Evolutionary conservation across 164 flowering plant genomes (phyloP).

Genomic region (Vitis rotundifolia): DNA sequence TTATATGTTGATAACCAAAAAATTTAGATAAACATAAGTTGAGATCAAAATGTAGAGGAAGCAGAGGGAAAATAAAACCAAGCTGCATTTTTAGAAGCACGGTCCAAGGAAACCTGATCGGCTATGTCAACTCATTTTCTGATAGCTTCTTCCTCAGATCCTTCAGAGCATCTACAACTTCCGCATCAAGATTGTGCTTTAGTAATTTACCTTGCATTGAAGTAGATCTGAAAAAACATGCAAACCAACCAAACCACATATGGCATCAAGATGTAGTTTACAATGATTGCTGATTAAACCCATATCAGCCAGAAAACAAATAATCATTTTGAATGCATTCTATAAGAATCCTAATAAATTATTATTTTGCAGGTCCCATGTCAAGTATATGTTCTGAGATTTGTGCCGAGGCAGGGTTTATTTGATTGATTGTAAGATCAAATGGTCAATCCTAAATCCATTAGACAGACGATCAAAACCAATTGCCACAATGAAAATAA

Average conservation of each 20-base stretch:
- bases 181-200: conserved; percentile 84
- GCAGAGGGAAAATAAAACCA: neutral
- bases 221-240: conserved; percentile 43
- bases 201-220: conserved; percentile 82
- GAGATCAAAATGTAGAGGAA: neutral
- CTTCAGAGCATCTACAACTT: conserved; percentile 85
- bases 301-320: neutral
- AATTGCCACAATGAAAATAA: too few relatives aligned
- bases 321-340: too few relatives aligned
- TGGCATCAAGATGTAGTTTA: neutral
- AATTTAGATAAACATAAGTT: neutral
- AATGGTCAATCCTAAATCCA: too few relatives aligned
- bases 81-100: neutral
- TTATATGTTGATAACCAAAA: too few relatives aligned
- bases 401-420: too few relatives aligned
- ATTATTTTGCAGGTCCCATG: too few relatives aligned
- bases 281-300: too few relatives aligned
- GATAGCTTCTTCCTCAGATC: conserved; percentile 72
- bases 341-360: too few relatives aligned
- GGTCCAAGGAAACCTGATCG: neutral
- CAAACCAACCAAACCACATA: neutral
- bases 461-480: too few relatives aligned
- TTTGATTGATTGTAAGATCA: too few relatives aligned
- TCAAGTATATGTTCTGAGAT: too few relatives aligned
- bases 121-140: conserved; percentile 32